Percentiles rank a stretch among this genome's conserved stretches.
These are phyloP conservation scores for Wickerhamomyces canadensis DNA, from an alignment of 805 yeast species.

Conservation along the genomic window DNA sequence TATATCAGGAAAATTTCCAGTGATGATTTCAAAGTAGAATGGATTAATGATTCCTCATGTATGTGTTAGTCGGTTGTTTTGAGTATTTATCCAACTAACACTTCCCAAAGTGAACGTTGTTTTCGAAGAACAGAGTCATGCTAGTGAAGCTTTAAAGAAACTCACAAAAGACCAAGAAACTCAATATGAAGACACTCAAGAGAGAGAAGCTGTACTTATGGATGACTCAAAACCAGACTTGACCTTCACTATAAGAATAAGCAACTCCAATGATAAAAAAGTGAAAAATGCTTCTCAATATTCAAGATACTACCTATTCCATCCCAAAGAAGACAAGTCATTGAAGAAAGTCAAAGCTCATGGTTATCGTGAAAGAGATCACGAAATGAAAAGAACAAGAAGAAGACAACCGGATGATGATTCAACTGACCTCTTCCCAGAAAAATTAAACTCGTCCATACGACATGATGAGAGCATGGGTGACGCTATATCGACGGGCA, in stretches of 20 bases:
- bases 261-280: constrained; percentile 19
- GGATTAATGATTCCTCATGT: constrained; percentile 23
- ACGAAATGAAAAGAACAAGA: constrained; percentile 11
- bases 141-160: constrained; percentile 9
- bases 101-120: constrained; percentile 18
- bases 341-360: neutral
- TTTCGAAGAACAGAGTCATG: constrained; percentile 18
- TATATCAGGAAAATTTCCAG: constrained; percentile 15
- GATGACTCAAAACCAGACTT: constrained; percentile 12
- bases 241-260: constrained; percentile 14
- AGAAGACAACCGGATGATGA: constrained; percentile 5
- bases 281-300: constrained; percentile 22
- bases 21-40: constrained; percentile 18
- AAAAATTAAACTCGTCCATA: neutral
- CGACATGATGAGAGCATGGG: neutral
- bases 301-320: constrained; percentile 23
- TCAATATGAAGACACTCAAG: constrained; percentile 1
- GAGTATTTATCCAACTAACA: constrained; percentile 1
- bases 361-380: constrained; percentile 20
- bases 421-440: constrained; percentile 20
- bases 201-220: constrained; percentile 7
- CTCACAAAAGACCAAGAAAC: constrained; percentile 9
- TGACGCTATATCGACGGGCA: constrained; percentile 1
- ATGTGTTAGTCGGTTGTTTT: too few species aligned
- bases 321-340: constrained; percentile 17